These are phyloP conservation scores for Selaginella moellendorffii DNA, from an alignment of 75 land plant species.

Conservation along the genomic window DNA sequence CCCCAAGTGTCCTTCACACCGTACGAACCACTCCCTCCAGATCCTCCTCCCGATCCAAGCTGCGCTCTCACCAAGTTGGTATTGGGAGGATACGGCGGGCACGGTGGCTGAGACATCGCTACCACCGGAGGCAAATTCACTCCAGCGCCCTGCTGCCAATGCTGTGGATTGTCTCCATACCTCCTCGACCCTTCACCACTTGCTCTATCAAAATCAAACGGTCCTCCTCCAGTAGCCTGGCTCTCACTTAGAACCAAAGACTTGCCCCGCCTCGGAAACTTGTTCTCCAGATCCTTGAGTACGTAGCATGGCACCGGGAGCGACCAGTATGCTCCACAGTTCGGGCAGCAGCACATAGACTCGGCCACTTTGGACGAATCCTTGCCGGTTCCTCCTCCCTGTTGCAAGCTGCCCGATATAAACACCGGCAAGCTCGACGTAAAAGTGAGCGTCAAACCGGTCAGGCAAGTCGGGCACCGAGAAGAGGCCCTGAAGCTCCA, in stretches of 20 bases:
- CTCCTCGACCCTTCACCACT: constrained; percentile 6
- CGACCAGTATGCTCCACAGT: background rate
- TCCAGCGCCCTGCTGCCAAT: constrained; percentile 15
- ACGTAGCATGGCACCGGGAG: background rate
- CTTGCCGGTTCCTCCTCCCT: no score
- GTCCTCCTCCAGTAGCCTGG: background rate
- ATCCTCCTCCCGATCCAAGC: constrained; percentile 12
- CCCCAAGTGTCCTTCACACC: constrained; percentile 42
- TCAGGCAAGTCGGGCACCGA: background rate
- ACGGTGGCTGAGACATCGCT: constrained; percentile 45
- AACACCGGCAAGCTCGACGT: background rate
- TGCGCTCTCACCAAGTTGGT: constrained; percentile 33
- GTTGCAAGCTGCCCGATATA: background rate
- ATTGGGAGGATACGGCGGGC: constrained; percentile 46
- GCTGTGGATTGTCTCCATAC: constrained; percentile 15
- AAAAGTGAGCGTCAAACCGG: background rate
- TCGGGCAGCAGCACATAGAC: background rate
- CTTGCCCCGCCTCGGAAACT: background rate
- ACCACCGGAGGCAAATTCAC: constrained; percentile 17
- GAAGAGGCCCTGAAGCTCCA: background rate
- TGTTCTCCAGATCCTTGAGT: background rate
- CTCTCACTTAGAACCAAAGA: background rate
- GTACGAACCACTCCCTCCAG: no score
- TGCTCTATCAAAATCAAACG: background rate
- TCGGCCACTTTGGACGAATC: background rate